Evolutionary conservation across 2,329 filamentous ascomycete species (phyloP).

Genomic region (Cladosporium austrohemisphaericum): DNA sequence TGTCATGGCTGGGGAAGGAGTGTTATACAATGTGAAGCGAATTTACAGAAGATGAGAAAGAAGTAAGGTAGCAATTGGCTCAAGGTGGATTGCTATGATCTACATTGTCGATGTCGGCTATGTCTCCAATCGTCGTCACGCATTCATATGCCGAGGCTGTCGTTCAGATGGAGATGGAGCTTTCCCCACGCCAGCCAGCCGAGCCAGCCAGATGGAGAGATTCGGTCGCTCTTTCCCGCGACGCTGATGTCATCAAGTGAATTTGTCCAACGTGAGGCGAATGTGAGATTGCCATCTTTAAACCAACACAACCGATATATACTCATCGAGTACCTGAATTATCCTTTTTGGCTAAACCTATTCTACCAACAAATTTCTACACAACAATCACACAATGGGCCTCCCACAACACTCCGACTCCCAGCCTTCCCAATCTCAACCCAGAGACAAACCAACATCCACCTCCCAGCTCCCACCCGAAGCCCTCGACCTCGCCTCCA

Average conservation of each 20-base stretch:
- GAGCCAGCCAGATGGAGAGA: not conserved
- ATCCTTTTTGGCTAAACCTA: not conserved
- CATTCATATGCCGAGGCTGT: constrained; percentile 3
- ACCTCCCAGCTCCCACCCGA: constrained; percentile 49
- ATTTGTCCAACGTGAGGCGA: not conserved
- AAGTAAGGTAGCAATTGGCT: not conserved
- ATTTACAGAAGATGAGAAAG: no score
- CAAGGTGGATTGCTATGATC: not conserved
- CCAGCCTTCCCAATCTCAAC: not conserved
- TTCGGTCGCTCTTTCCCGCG: constrained; percentile 11
- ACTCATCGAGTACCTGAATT: no score
- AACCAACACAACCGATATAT: not conserved
- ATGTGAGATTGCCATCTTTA: not conserved
- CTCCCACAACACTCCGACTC: constrained; percentile 9
- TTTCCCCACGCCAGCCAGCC: constrained; percentile 9
- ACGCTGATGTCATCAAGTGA: constrained; percentile 13
- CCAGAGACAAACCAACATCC: not conserved
- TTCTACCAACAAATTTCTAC: not conserved
- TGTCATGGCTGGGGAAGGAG: constrained; percentile 27
- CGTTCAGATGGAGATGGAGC: not conserved
- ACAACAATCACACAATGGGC: constrained; percentile 3
- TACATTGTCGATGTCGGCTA: constrained; percentile 2
- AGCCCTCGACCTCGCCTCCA: constrained; percentile 61
- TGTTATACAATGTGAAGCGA: no score
- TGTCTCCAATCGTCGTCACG: not conserved